Percentiles rank a stretch among this genome's conserved stretches.
Evolutionary conservation across 495 filamentous ascomycete species (phyloP).

Genomic region (Daldinia decipiens): DNA sequence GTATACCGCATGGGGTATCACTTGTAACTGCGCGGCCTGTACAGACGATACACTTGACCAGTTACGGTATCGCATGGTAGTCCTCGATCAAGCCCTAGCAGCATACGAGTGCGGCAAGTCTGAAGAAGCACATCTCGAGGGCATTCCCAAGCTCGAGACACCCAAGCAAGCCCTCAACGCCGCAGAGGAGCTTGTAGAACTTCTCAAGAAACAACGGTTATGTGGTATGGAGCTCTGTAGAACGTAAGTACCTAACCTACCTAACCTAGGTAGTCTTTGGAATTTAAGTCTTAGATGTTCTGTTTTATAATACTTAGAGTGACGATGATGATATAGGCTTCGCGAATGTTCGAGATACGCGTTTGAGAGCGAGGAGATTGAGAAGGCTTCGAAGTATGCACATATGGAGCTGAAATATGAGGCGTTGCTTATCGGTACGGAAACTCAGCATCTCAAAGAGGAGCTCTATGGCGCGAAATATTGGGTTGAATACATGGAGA

Average conservation of each 20-base stretch:
- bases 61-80: conserved; percentile 27
- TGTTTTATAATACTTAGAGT: not conserved
- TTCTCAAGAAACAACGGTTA: conserved; percentile 26
- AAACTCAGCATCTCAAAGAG: conserved; percentile 22
- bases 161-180: conserved; percentile 12
- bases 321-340: conserved; percentile 14
- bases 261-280: not conserved
- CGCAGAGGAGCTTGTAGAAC: conserved; percentile 28
- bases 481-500: conserved; percentile 20
- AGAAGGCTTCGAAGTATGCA: conserved; percentile 18
- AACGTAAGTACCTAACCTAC: conserved; percentile 17
- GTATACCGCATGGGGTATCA: conserved; percentile 20
- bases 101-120: conserved; percentile 27
- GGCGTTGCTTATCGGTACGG: conserved; percentile 23
- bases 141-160: conserved; percentile 17
- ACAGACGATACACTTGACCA: conserved; percentile 17
- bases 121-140: conserved; percentile 6
- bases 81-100: conserved; percentile 31
- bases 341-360: conserved; percentile 38
- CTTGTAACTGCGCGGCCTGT: conserved; percentile 27
- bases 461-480: conserved; percentile 16
- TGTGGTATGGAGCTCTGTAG: conserved; percentile 28
- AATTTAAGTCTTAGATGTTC: not conserved
- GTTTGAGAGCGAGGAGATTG: not conserved
- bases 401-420: conserved; percentile 24